These are phyloP conservation scores for Xylariaceae sp. DNA, from an alignment of 2,329 filamentous ascomycete genomes.

Conservation along the genomic window DNA sequence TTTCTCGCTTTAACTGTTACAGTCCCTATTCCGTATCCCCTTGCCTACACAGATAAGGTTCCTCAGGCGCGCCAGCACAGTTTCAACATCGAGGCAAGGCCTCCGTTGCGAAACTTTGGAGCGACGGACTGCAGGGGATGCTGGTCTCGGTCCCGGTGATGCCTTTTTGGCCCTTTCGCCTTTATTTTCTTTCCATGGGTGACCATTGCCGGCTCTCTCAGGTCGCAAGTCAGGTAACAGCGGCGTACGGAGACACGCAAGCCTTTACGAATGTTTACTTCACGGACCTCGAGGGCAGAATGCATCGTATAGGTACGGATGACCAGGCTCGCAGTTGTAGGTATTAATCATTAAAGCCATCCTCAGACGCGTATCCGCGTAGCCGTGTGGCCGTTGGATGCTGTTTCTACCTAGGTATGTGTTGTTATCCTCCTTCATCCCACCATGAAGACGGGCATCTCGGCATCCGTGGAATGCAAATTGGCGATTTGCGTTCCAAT, in stretches of 20 bases:
- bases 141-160: neutral
- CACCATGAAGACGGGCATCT: too few relatives aligned
- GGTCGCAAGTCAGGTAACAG: neutral
- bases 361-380: too few relatives aligned
- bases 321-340: too few relatives aligned
- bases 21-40: neutral
- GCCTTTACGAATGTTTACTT: too few relatives aligned
- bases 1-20: neutral
- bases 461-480: too few relatives aligned
- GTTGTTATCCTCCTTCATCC: too few relatives aligned
- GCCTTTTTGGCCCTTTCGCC: neutral
- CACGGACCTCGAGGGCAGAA: too few relatives aligned
- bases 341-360: too few relatives aligned
- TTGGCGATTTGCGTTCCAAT: too few relatives aligned
- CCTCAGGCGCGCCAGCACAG: neutral
- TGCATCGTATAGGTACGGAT: too few relatives aligned
- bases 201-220: neutral
- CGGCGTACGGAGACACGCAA: neutral
- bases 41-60: conserved; percentile 7
- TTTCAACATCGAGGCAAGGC: conserved; percentile 1
- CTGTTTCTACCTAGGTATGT: too few relatives aligned
- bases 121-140: conserved; percentile 1
- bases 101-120: conserved; percentile 13
- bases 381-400: too few relatives aligned
- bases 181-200: neutral